Evolutionary conservation across 2,329 filamentous ascomycete genomes (phyloP), one percentile per base, ranked within the genome.

Genomic region (Verticillium isaacii): DNA sequence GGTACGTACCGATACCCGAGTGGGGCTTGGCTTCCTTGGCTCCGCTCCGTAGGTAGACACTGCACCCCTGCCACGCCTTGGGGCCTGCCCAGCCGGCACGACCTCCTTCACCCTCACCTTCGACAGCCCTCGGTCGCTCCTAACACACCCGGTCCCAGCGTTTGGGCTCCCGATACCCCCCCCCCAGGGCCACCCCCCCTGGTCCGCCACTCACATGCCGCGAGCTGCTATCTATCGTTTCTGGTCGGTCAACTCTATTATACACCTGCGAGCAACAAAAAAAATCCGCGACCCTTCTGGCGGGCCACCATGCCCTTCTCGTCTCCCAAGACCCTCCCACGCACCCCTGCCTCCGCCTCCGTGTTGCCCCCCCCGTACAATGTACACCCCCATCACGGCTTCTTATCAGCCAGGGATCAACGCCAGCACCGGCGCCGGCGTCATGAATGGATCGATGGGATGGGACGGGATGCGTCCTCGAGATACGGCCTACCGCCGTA

Each of bases 231-330:
- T 58, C 57, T 58, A 17, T 58, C 39, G 36, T 58, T 58, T 58
- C 45, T 32, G 45, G 34, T 39, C 57, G 45, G 39, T 58, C 57
- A 52, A 41, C 57, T 58, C 57, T 58, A 52, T 58, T 58, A 58
- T 41, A 58, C 55, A 50, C 45, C 45, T 14, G 45, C 45, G 45
- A 50, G 45, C 45, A 36, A 29, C 29, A 29, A 29, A 29, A 29
- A 50, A 50, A 50, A 50, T 50, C 45, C 45, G 45, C 45, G 19
- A 45, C 39, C 39, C 39, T 45, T 45, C 39, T 45, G 39, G 39
- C 39, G 23, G 12, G 15, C 37, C 56, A 17, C 56, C 23, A 15
- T 29, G 12, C 57, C 29, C 34, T 25, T 29, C 56, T 32, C 37
- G 17, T 45, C 39, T 3, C 15, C 56, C 25, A 29, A 15, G 17